Percentiles rank a stretch among this genome's conserved stretches.
Conservation (phyloP, 2,329 filamentous ascomycete genomes). For the Waltergamsia citrina region DNA sequence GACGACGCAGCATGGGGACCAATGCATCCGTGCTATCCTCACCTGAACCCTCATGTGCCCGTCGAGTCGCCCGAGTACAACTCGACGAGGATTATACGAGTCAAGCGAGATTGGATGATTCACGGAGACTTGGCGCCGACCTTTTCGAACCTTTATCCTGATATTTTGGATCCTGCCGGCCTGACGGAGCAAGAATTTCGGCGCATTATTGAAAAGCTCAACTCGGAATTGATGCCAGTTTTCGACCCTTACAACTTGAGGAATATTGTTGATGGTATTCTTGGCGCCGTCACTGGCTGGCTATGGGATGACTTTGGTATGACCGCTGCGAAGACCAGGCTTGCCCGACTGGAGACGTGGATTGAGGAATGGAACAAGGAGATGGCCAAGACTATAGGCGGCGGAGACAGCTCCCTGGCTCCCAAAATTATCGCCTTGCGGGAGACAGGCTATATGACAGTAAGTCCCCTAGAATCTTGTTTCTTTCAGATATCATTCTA, state of each 20-base stretch:
- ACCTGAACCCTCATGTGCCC: constrained; percentile 85
- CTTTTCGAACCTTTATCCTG: constrained; percentile 91
- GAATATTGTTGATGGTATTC: constrained; percentile 68
- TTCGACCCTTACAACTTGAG: constrained; percentile 71
- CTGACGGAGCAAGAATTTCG: constrained; percentile 83
- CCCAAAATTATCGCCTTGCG: constrained; percentile 72
- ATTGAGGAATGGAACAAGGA: constrained; percentile 80
- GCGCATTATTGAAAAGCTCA: constrained; percentile 70
- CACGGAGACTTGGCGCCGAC: constrained; percentile 85
- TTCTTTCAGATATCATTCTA: constrained; percentile 6
- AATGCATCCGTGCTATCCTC: constrained; percentile 87
- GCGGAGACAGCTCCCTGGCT: constrained; percentile 38
- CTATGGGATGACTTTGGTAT: constrained; percentile 86
- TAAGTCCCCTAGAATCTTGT: constrained; percentile 32
- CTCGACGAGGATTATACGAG: constrained; percentile 80
- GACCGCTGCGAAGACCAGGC: constrained; percentile 62
- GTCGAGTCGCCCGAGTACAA: constrained; percentile 63
- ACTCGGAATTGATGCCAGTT: constrained; percentile 63
- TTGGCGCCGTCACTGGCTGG: constrained; percentile 84
- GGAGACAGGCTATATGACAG: constrained; percentile 79
- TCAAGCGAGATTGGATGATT: constrained; percentile 85
- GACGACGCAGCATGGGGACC: constrained; percentile 84
- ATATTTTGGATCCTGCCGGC: constrained; percentile 80
- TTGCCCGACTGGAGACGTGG: constrained; percentile 67
- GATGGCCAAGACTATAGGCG: constrained; percentile 38